Base-by-base conservation (phyloP, 2,329 filamentous ascomycete species). In the Aureobasidium musti region DNA sequence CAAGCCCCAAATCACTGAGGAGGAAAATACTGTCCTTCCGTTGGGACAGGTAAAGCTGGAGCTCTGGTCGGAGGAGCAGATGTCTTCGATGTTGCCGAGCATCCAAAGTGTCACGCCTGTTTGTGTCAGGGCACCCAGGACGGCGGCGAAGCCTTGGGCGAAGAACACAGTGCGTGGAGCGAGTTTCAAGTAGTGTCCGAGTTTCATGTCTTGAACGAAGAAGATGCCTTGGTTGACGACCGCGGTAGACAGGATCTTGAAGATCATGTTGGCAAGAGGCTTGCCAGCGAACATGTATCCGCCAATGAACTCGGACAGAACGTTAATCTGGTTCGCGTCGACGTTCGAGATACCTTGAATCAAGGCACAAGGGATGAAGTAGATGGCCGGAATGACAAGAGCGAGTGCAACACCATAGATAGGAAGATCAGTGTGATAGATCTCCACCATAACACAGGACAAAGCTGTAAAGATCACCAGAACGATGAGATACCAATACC, bases 201-300 rank as follows among this genome's bases (percentile, higher is more conserved):
- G 84, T 77, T 96, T 96, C 63, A 96, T 83, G 75, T 96, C 92
- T 1, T 80, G 77, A 1, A 77, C 76, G 64, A 83, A 83, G 45
- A 78, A 81, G 19, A 82, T 75, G 0, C 78, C 92, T 79, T 96
- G 92, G 0, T 69, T 70, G n/a, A 72, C 67, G 33, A 72, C 69
- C 35, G 74, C 73, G 65, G 95, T 96, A 68, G 91, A 91, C 75
- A 95, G 96, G 0, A 91, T 95, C 57, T 94, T 91, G 72, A 96
- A 96, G 37, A 96, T 90, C 92, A 96, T 96, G 77, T 96, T 96
- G 61, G 91, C 92, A 11, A 96, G 90, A 1, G 92, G 92, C 0
- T 90, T 89, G 35, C 92, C 92, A 0, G 91, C 91, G 75, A 96
- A 96, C 26, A 92, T 83, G 60, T 86, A 87, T 60, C 92, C 92